A percentile compares a stretch with the other conserved stretches of the same genome.
Conservation (phyloP, 176 grass and related monocot species). For the Areca catechu region DNA sequence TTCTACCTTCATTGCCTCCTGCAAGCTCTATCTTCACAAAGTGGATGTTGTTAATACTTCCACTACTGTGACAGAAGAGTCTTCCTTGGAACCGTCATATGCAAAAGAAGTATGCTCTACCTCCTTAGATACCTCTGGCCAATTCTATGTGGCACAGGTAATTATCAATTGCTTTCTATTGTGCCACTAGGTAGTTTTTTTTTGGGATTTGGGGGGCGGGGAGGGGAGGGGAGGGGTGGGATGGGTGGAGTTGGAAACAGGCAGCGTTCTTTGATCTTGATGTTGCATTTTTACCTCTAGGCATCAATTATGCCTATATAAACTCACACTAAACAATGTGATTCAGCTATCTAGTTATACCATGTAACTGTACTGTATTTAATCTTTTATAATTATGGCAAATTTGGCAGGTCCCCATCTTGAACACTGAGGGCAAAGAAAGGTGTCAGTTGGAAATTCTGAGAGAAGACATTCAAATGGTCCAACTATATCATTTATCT, state of each 20-base stretch:
- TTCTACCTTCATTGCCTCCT: constrained; percentile 56
- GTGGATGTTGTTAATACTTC: constrained; percentile 23
- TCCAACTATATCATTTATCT: constrained; percentile 10
- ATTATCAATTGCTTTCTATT: background rate
- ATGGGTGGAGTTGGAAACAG: too few species aligned
- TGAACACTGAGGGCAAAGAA: constrained; percentile 52
- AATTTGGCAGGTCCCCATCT: constrained; percentile 51
- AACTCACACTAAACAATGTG: too few species aligned
- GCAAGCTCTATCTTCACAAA: constrained; percentile 45
- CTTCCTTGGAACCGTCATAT: constrained; percentile 13
- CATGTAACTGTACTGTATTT: too few species aligned
- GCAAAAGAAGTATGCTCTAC: constrained; percentile 25
- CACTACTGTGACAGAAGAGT: constrained; percentile 10
- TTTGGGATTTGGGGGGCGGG: background rate
- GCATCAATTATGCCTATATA: too few species aligned
- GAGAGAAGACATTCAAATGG: constrained; percentile 66
- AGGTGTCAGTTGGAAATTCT: constrained; percentile 40
- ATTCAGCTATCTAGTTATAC: too few species aligned
- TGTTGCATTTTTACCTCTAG: too few species aligned
- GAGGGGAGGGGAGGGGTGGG: too few species aligned
- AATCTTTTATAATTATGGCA: too few species aligned
- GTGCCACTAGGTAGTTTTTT: background rate
- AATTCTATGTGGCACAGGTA: constrained; percentile 84
- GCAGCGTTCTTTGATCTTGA: too few species aligned
- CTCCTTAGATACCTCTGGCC: constrained; percentile 30